These are phyloP conservation scores for Cantharellus anzutake DNA, from an alignment of 768 basidiomycete genomes.

Conservation along the genomic window DNA sequence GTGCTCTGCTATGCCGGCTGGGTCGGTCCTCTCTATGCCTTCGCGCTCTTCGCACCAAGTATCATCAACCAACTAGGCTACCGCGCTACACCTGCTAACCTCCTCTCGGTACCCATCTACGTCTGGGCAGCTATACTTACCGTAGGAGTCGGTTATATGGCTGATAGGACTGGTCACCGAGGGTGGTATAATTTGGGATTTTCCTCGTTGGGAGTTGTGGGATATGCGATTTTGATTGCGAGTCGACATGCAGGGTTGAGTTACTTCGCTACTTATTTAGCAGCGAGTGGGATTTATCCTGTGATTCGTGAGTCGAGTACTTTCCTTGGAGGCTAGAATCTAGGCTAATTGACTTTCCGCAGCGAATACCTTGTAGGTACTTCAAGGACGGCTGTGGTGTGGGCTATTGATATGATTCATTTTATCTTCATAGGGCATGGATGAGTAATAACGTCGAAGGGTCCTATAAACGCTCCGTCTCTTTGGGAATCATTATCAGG, in stretches of 20 bases:
- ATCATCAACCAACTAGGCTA: slow-evolving; percentile 29
- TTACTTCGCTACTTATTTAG: slow-evolving; percentile 40
- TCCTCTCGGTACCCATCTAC: slow-evolving; percentile 35
- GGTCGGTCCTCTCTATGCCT: slow-evolving; percentile 8
- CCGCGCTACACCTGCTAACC: slow-evolving; percentile 32
- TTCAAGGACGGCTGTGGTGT: neutral
- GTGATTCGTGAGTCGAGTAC: slow-evolving; percentile 34
- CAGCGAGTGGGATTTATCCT: slow-evolving; percentile 61
- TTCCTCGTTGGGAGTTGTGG: slow-evolving; percentile 22
- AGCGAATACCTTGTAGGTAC: neutral
- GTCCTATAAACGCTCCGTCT: slow-evolving; percentile 54
- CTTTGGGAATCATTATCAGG: slow-evolving; percentile 44
- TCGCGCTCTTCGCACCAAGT: slow-evolving; percentile 15
- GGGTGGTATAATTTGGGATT: slow-evolving; percentile 18
- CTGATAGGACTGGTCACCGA: slow-evolving; percentile 21
- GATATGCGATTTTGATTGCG: neutral
- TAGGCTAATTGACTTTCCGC: neutral
- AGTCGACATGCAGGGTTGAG: neutral
- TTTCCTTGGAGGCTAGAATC: neutral
- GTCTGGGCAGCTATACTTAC: slow-evolving; percentile 37
- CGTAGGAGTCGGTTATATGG: slow-evolving; percentile 20
- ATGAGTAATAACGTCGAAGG: slow-evolving; percentile 58
- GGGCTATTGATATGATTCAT: neutral
- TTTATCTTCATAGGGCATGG: slow-evolving; percentile 32
- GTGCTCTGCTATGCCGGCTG: neutral